These are phyloP conservation scores for Chrysoporthe cubensis DNA, from an alignment of 2,329 filamentous ascomycete species.

Conservation along the genomic window DNA sequence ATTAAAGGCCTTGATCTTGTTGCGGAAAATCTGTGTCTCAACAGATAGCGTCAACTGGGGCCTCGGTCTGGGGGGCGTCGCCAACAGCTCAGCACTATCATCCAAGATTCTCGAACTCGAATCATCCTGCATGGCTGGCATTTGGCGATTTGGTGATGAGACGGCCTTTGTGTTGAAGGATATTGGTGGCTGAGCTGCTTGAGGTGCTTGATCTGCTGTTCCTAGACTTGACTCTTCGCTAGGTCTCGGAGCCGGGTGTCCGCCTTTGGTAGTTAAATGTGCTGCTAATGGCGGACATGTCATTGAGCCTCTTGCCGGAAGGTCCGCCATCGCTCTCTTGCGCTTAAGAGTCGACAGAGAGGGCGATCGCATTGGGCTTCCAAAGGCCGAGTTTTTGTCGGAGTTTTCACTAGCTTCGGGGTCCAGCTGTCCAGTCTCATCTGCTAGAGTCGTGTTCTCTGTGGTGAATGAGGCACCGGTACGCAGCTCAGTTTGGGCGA, in stretches of 20 bases:
- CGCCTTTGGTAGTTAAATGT: neutral
- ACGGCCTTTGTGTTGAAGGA: neutral
- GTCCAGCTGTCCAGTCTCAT: neutral
- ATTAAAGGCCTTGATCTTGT: slow-evolving; percentile 22
- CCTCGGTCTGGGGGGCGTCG: neutral
- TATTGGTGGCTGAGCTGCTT: neutral
- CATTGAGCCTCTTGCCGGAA: neutral
- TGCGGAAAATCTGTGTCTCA: slow-evolving; percentile 18
- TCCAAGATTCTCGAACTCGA: neutral
- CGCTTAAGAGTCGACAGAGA: slow-evolving; percentile 21
- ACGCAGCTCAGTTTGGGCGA: slow-evolving; percentile 1
- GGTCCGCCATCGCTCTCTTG: slow-evolving; percentile 16
- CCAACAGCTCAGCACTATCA: neutral
- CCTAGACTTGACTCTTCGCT: neutral
- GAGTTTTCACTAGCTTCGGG: neutral
- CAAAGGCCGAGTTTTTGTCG: slow-evolving; percentile 16
- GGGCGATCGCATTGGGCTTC: slow-evolving; percentile 1
- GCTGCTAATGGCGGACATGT: too few relatives aligned
- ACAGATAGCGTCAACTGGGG: neutral
- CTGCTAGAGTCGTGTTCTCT: slow-evolving; percentile 6
- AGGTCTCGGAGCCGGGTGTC: neutral
- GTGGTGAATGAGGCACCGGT: slow-evolving; percentile 15
- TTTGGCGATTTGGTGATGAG: neutral
- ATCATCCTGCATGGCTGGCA: too few relatives aligned
- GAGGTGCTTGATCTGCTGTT: neutral